Percentiles rank a stretch among this genome's conserved stretches.
phyloP scores from a whole-genome alignment of 768 basidiomycete genomes.

The Lepiota venenata region DNA sequence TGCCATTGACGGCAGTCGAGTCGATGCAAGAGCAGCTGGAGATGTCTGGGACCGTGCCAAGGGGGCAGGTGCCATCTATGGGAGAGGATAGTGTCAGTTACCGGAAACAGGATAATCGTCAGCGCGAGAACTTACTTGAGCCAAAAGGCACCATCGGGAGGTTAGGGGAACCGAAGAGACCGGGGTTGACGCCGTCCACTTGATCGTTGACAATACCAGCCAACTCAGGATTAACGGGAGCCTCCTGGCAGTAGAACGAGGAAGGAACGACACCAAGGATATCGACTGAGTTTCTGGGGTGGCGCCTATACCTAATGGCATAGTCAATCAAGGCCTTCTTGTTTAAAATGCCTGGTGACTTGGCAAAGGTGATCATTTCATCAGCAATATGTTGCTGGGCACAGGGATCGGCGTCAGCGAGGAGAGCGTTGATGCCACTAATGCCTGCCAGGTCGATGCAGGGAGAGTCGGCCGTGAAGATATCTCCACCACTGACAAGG shows the following conservation, averaged over 20 bases:
- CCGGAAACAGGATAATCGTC: neutral
- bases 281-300: constrained; percentile 40
- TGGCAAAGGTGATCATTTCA: constrained; percentile 48
- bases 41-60: constrained; percentile 37
- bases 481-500: constrained; percentile 36
- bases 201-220: constrained; percentile 37
- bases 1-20: constrained; percentile 9
- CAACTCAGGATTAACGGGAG: constrained; percentile 40
- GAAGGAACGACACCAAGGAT: constrained; percentile 40
- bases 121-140: constrained; percentile 27
- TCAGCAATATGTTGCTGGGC: constrained; percentile 48
- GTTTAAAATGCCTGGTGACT: constrained; percentile 38
- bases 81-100: neutral
- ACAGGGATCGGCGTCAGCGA: constrained; percentile 42
- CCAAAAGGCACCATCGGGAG: constrained; percentile 41
- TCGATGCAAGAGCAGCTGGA: constrained; percentile 35
- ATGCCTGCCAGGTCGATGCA: constrained; percentile 40
- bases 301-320: constrained; percentile 38
- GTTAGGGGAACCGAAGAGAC: constrained; percentile 39
- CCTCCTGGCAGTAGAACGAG: constrained; percentile 40
- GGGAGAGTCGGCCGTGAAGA: constrained; percentile 31
- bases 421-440: constrained; percentile 39
- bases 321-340: constrained; percentile 35
- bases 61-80: constrained; percentile 43
- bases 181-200: constrained; percentile 38